Base-by-base conservation (phyloP, 352 stramenopile genomes). In the Phytophthora sp. region DNA sequence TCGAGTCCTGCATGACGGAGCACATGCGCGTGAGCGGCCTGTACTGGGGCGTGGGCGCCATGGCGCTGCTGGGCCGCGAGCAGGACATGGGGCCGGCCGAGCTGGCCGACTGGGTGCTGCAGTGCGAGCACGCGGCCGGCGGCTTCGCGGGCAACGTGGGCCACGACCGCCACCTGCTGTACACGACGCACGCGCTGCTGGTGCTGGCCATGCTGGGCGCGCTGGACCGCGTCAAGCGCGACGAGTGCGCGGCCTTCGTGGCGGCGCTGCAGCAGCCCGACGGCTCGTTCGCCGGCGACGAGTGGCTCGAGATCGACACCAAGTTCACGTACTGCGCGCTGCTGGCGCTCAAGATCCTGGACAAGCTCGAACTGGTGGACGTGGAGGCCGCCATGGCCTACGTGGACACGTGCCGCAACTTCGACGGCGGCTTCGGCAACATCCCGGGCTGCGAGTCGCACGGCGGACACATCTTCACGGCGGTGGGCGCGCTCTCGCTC, bases 261-360 rank as follows among this genome's bases (percentile, higher is more conserved):
- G 77, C 84, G 13, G 77, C 79, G 8, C 71, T 99, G 32, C 97
- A 99, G 81, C 94, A 99, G 72, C 54, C 71, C 0, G 97, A 99
- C 78, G 98, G 98, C 6, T 98, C 92, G 15, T 99, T 99, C 69
- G 88, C 82, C 3, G 98, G 97, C 30, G 98, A 99, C 76, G 68
- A 95, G 70, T 99, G 96, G 91, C 87, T 89, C 27, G 97, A 99
- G 70, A 93, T 99, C 49, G 98, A 99, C 78, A 99, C 97, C 45
- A 95, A 98, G 63, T 99, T 99, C 76, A 98, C 92, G 21, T 99
- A 99, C 76, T 99, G 97, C 66, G 97, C 97, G 18, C 76, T 99
- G 15, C 97, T 86, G n/a, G 83, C 80, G 34, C 85, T 99, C 24
- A 92, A 97, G 32, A 85, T 99, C 31, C 77, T 99, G 42, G 88